Evolutionary conservation across 345 rosid genomes (phyloP).

Genomic region (Boechera divaricarpa): DNA sequence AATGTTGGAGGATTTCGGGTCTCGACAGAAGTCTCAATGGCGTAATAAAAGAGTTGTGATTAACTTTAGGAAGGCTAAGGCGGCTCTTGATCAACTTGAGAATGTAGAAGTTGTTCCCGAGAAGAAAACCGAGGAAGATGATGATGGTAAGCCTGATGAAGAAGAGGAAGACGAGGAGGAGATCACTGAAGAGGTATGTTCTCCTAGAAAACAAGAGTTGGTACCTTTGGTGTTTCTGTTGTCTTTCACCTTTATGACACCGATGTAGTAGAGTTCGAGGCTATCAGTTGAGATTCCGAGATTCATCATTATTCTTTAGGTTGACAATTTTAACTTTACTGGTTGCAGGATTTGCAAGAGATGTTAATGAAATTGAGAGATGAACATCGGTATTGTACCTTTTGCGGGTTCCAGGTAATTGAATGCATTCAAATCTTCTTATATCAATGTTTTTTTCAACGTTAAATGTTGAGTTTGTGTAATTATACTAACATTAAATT

Average conservation of each 20-base stretch:
- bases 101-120: slow-evolving; percentile 66
- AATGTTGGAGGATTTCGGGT: slow-evolving; percentile 80
- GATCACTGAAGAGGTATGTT: slow-evolving; percentile 74
- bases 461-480: not conserved
- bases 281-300: slow-evolving; percentile 18
- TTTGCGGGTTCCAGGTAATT: slow-evolving; percentile 81
- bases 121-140: slow-evolving; percentile 66
- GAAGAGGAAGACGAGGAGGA: slow-evolving; percentile 75
- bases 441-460: not conserved
- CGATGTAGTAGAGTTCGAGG: not conserved
- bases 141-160: slow-evolving; percentile 56
- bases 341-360: slow-evolving; percentile 76
- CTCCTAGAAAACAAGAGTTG: not conserved
- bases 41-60: slow-evolving; percentile 63
- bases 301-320: slow-evolving; percentile 8
- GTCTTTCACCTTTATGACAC: not conserved
- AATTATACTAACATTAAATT: slow-evolving; percentile 16
- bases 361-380: slow-evolving; percentile 75
- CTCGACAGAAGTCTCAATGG: slow-evolving; percentile 85
- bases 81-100: slow-evolving; percentile 91
- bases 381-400: slow-evolving; percentile 76
- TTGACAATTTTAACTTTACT: slow-evolving; percentile 29
- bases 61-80: slow-evolving; percentile 81
- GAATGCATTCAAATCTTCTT: slow-evolving; percentile 13
- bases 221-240: slow-evolving; percentile 4